Evolutionary conservation across 306 rosid genomes (phyloP), one percentile per base, ranked within the genome.

Genomic region (Pueraria montana): DNA sequence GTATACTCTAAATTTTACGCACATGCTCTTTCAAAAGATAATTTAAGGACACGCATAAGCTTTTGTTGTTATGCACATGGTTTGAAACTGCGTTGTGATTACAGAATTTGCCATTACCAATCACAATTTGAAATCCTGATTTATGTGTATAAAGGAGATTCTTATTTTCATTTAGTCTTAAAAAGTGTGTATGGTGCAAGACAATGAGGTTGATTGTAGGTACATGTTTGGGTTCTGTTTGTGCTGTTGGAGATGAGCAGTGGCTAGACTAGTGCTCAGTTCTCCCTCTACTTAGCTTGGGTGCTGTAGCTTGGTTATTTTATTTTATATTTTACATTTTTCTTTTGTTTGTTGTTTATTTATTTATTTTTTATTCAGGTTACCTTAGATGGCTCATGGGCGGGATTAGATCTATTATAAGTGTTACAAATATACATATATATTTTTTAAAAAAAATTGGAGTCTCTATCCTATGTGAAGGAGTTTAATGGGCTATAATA

Each of bases 221-320:
- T 83, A 12, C 20, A 78, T 26, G 30, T 18, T 70, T 69, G 45
- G 61, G 46, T 83, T 67, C 24, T 58, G 58, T 65, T 69, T 18
- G 34, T 16, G 30, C 32, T 49, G 23, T 83, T 27, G 56, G 36
- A 16, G 55, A 68, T 13, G 64, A 21, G 17, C 69, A 11, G 38
- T 77, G 67, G 23, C 38, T 46, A 11, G 62, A 26, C 38, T 32
- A n/a, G 36, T 70, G 20, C 73, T 68, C 53, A 11, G 42, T 34
- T 67, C 68, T 70, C 74, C 70, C 78, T 77, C 27, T 69, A 59
- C 38, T 34, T 48, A 61, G 74, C 36, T 56, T 58, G 46, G 27
- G 27, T 42, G 1, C 11, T 38, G 43, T 38, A 38, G 43, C 38
- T 6, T 5, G 0, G 11, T 5, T 38, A 21, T 34, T 63, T 5